Percentiles rank a stretch among this genome's conserved stretches.
Conservation (phyloP, 768 basidiomycete species). For the Roridomyces roridus region DNA sequence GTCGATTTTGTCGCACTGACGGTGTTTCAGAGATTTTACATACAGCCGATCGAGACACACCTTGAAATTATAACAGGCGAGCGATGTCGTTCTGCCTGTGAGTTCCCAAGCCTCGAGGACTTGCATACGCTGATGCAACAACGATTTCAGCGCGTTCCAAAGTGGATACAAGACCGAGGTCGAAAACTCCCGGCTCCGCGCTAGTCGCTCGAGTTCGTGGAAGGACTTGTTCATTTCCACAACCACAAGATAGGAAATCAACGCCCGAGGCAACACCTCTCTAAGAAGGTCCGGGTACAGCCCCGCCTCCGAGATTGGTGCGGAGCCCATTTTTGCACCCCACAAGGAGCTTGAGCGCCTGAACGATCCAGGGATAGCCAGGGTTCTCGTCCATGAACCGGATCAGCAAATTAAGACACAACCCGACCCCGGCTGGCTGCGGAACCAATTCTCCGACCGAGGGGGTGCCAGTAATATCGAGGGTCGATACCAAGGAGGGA, state of each 20-base stretch:
- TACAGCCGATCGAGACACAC: background rate
- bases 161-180: background rate
- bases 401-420: constrained; percentile 5
- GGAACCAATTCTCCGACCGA: constrained; percentile 1
- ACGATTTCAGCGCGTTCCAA: constrained; percentile 1
- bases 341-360: background rate
- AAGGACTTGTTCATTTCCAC: constrained; percentile 9
- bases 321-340: background rate
- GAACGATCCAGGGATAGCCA: constrained; percentile 7
- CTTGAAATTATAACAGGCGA: constrained; percentile 6
- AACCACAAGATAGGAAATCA: constrained; percentile 7
- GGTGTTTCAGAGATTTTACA: background rate
- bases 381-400: background rate
- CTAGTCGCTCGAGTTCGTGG: background rate
- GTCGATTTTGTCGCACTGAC: constrained; percentile 12
- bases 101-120: background rate
- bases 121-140: background rate
- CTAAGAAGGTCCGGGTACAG: background rate
- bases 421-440: background rate
- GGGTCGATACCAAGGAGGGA: constrained; percentile 3
- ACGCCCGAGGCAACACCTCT: background rate
- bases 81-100: background rate
- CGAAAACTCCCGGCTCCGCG: background rate
- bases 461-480: constrained; percentile 6
- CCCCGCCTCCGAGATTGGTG: constrained; percentile 1